phyloP scores from a whole-genome alignment of 495 filamentous ascomycete species.

The Talaromyces proteolyticus region DNA sequence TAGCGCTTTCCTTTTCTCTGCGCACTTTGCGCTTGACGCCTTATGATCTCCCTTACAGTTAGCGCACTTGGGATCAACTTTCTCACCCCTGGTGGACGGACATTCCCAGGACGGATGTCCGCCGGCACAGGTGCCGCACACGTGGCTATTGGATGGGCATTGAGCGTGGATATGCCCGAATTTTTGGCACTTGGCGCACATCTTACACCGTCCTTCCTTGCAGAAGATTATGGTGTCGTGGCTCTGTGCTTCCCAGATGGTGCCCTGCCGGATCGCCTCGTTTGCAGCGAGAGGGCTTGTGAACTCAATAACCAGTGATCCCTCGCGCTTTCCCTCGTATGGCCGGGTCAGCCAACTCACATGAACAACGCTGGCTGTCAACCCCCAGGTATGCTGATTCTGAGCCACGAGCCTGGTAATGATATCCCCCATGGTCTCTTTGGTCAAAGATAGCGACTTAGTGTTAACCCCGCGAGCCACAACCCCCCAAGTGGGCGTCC shows the following conservation, averaged over 20 bases:
- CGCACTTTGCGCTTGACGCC: constrained; percentile 1
- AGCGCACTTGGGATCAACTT: constrained; percentile 8
- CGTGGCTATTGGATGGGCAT: constrained; percentile 3
- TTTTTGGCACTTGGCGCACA: constrained; percentile 14
- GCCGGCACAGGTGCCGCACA: constrained; percentile 8
- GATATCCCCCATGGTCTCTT: neutral
- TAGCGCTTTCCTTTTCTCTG: constrained; percentile 2
- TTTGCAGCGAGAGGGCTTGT: constrained; percentile 13
- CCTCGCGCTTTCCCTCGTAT: neutral
- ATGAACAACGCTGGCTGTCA: neutral
- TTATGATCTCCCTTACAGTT: constrained; percentile 7
- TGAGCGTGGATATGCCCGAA: constrained; percentile 14
- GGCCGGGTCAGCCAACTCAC: constrained; percentile 6
- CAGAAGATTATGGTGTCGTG: constrained; percentile 5
- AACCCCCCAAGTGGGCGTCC: constrained; percentile 14
- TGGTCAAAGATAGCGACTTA: constrained; percentile 5
- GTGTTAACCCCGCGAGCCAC: constrained; percentile 9
- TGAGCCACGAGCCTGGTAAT: neutral
- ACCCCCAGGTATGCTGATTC: constrained; percentile 8
- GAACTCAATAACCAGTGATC: constrained; percentile 16
- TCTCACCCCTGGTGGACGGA: neutral
- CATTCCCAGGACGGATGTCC: constrained; percentile 16
- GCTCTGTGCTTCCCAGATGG: constrained; percentile 10
- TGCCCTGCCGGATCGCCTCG: constrained; percentile 8
- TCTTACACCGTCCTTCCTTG: constrained; percentile 9